Evolutionary conservation across 78 protist genomes (phyloP).

Genomic region (Dictyostelium capitatum): DNA sequence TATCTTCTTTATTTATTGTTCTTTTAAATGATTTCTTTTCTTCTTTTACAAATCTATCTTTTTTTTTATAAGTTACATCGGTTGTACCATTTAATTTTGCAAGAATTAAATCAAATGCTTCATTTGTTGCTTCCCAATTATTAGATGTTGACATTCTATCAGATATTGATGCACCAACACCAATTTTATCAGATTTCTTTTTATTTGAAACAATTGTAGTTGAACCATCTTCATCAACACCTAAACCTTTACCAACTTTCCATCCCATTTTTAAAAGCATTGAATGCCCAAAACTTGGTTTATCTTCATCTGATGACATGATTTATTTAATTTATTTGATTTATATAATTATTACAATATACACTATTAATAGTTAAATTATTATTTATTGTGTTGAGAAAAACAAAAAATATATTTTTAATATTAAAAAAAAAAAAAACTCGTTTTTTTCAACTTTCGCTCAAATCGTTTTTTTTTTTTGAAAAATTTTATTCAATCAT

Average conservation of each 20-base stretch:
- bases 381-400: background rate
- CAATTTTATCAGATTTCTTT: constrained; percentile 31
- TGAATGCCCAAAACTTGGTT: constrained; percentile 21
- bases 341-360: no score
- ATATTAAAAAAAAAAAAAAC: background rate
- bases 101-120: constrained; percentile 22
- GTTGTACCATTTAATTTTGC: constrained; percentile 1
- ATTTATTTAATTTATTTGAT: background rate
- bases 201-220: constrained; percentile 11
- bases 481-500: no score
- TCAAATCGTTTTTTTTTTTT: background rate
- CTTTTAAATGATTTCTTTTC: constrained; percentile 14
- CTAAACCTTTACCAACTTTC: constrained; percentile 65
- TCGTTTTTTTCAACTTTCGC: background rate
- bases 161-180: constrained; percentile 35
- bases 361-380: no score
- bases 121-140: constrained; percentile 58
- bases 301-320: constrained; percentile 13
- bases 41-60: constrained; percentile 35
- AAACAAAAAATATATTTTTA: background rate
- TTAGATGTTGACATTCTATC: constrained; percentile 7
- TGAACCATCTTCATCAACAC: constrained; percentile 57
- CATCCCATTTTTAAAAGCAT: constrained; percentile 79
- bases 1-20: background rate
- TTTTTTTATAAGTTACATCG: background rate